These are phyloP conservation scores for Plectosphaerella plurivora DNA, from an alignment of 2,329 filamentous ascomycete genomes.

Conservation along the genomic window DNA sequence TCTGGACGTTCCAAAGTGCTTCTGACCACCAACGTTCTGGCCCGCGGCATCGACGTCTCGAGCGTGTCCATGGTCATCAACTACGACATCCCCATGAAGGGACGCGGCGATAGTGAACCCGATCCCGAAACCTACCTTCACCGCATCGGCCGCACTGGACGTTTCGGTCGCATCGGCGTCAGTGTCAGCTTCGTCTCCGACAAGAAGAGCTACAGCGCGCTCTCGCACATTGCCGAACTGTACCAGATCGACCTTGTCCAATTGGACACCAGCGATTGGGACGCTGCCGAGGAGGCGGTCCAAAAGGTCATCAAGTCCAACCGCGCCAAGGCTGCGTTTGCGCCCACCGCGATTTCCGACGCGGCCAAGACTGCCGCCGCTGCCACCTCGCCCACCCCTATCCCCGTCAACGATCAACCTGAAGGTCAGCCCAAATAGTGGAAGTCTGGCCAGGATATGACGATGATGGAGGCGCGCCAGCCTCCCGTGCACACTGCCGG, in stretches of 20 bases:
- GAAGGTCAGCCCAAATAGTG: not conserved
- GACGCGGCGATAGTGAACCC: conserved; percentile 72
- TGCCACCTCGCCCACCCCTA: not conserved
- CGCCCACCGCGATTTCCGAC: conserved; percentile 38
- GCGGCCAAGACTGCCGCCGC: conserved; percentile 3
- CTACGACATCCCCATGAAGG: conserved; percentile 80
- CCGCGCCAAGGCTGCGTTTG: conserved; percentile 51
- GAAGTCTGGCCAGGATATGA: not conserved
- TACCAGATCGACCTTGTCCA: conserved; percentile 79
- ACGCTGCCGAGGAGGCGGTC: conserved; percentile 77
- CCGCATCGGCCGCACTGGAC: conserved; percentile 93
- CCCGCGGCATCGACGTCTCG: conserved; percentile 88
- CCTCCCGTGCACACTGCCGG: no score
- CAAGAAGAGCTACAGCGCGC: conserved; percentile 71
- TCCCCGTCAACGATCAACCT: not conserved
- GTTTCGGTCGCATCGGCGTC: conserved; percentile 94
- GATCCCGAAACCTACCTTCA: conserved; percentile 96
- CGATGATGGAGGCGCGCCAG: no score
- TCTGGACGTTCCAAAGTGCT: conserved; percentile 86
- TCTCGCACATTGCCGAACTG: conserved; percentile 73
- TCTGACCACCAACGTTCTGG: conserved; percentile 94
- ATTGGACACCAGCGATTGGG: conserved; percentile 85
- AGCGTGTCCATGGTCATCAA: conserved; percentile 98
- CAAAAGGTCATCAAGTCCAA: conserved; percentile 75
- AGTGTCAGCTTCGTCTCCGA: conserved; percentile 94